Conservation (phyloP, 768 basidiomycete species). For the Calocera viscosa region DNA sequence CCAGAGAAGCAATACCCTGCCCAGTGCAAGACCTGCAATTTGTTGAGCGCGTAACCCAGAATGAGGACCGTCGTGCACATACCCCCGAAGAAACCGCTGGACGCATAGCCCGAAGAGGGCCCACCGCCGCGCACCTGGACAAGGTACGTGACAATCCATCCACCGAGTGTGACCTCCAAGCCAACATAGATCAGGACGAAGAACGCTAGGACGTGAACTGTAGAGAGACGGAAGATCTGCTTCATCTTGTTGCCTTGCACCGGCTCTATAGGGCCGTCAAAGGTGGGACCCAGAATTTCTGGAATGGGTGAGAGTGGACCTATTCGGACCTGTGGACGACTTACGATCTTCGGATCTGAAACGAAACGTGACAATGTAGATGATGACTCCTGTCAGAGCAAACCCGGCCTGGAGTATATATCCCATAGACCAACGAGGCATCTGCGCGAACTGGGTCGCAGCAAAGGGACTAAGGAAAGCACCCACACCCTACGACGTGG, state of each 20-base stretch:
- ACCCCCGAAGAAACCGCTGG: conserved; percentile 41
- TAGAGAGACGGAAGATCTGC: conserved; percentile 41
- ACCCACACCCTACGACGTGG: conserved; percentile 25
- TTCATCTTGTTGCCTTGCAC: conserved; percentile 1
- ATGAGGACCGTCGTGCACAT: not conserved
- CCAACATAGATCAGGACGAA: conserved; percentile 59
- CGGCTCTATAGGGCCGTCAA: not conserved
- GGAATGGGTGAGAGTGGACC: not conserved
- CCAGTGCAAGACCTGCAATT: not conserved
- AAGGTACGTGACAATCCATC: conserved; percentile 46
- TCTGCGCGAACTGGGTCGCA: conserved; percentile 65
- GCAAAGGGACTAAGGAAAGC: conserved; percentile 55
- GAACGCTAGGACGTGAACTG: conserved; percentile 50
- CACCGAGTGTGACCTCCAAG: conserved; percentile 42
- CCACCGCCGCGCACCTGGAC: conserved; percentile 37
- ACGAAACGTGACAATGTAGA: not conserved
- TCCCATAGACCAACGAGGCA: conserved; percentile 44
- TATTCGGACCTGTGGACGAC: not conserved
- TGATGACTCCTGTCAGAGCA: not conserved
- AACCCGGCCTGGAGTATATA: not conserved
- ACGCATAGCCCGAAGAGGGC: conserved; percentile 38
- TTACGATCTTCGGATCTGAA: not conserved
- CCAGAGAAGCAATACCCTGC: conserved; percentile 1
- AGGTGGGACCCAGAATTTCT: not conserved
- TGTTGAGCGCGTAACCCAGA: too few relatives aligned